phyloP scores from a whole-genome alignment of 225 moss, liverwort and hornwort species.

The Marchantia paleacea region DNA sequence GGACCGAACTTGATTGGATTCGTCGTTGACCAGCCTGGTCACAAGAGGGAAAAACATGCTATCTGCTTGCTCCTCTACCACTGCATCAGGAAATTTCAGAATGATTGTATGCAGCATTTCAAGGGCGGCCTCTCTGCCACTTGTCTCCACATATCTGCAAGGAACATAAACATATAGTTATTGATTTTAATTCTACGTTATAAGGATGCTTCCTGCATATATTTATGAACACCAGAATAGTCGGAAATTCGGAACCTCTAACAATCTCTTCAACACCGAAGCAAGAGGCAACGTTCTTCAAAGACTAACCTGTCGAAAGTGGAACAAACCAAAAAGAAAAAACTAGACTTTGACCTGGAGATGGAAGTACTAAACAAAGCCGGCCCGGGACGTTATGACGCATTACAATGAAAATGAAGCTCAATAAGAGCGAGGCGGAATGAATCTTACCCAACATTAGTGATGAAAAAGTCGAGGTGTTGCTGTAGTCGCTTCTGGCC shows the following conservation, averaged over 20 bases:
- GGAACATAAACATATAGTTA: not conserved
- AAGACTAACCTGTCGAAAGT: too few relatives aligned
- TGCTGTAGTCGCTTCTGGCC: slow-evolving; percentile 84
- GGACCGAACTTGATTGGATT: slow-evolving; percentile 82
- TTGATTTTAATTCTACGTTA: too few relatives aligned
- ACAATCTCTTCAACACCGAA: too few relatives aligned
- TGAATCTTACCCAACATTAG: slow-evolving; percentile 63
- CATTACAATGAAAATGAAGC: not conserved
- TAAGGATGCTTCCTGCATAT: too few relatives aligned
- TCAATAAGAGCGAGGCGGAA: not conserved
- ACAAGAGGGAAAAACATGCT: slow-evolving; percentile 86
- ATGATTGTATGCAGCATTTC: slow-evolving; percentile 96
- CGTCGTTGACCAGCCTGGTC: slow-evolving; percentile 88
- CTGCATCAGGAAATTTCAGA: slow-evolving; percentile 73
- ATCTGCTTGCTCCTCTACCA: slow-evolving; percentile 91
- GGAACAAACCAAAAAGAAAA: too few relatives aligned
- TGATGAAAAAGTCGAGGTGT: slow-evolving; percentile 81
- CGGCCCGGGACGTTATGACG: not conserved
- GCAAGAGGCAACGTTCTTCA: too few relatives aligned
- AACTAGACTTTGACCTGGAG: too few relatives aligned
- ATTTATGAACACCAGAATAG: too few relatives aligned
- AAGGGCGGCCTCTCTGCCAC: slow-evolving; percentile 89
- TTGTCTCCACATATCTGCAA: slow-evolving; percentile 74
- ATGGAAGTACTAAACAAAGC: not conserved
- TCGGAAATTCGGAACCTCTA: too few relatives aligned